Evolutionary conservation across 345 rosid genomes (phyloP), one percentile per base, ranked within the genome.

Genomic region (Excoecaria cochinchinensis): DNA sequence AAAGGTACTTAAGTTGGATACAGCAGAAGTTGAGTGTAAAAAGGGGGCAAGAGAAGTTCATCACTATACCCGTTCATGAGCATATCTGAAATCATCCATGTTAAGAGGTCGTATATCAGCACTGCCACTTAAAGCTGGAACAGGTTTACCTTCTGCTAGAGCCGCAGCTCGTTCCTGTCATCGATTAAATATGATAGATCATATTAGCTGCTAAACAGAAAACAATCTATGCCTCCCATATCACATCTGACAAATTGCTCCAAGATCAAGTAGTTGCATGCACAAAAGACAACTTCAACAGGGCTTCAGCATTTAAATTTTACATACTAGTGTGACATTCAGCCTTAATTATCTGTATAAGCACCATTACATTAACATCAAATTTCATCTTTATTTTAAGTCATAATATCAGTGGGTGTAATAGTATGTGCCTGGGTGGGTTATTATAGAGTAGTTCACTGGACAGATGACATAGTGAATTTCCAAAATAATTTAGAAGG

Each of bases 1-100:
- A 8, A 44, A 42, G 19, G 1, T 10, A 8, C 0, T 53, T 16
- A 1, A 31, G 14, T 25, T 10, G 1, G 7, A 13, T 3, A 31
- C 16, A 11, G 16, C 46, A 38, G 19, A 36, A 9, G 11, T 13
- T 40, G 50, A 31, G 67, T 36, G 46, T 31, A 62, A 36, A 1
- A n/a, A 67, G 16, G 21, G 19, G 9, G 51, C 8, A 3, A 10
- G 42, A 36, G 0, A 4, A 10, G 53, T 36, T 19, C 5, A 0
- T 66, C 12, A 3, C 38, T 42, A 85, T 89, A 94, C 98, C 93
- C 83, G 85, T 75, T 91, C 92, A 76, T 88, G 97, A 63, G 97
- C 95, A 67, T 90, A 76, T 85, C 77, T 89, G 58, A 94, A 94
- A 86, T 94, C 98, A 0, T 85, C 87, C 92, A 92, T 87, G 79